Percentiles rank a stretch among this genome's conserved stretches.
Evolutionary conservation across 2,329 filamentous ascomycete genomes (phyloP).

Genomic region (Rhexocercosporidium sp.): DNA sequence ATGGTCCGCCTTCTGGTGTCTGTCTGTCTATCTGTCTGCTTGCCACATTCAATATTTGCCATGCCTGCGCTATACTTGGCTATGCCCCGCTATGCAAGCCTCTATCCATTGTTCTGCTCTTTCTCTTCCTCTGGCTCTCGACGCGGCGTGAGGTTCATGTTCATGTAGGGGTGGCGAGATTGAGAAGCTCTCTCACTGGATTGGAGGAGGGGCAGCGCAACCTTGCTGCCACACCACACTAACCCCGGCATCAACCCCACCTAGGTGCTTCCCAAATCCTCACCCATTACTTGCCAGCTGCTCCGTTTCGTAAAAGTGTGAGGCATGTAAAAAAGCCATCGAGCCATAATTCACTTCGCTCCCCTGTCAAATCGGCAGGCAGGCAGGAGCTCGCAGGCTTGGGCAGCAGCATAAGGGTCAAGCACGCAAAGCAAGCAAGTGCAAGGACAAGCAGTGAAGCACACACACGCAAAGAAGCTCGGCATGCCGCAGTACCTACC

Average conservation of each 20-base stretch:
- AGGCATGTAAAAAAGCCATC: conserved; percentile 10
- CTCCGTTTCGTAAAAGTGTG: conserved; percentile 15
- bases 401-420: background rate
- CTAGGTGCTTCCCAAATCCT: background rate
- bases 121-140: background rate
- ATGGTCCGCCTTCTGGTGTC: background rate
- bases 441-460: background rate
- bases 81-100: background rate
- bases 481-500: background rate
- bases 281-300: background rate
- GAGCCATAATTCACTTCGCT: conserved; percentile 9
- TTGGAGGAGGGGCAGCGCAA: conserved; percentile 30
- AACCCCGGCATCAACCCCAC: conserved; percentile 9
- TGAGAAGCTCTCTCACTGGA: conserved; percentile 14
- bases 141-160: conserved; percentile 4
- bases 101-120: background rate
- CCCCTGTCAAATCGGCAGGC: background rate
- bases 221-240: conserved; percentile 24
- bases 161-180: background rate
- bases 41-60: conserved; percentile 18
- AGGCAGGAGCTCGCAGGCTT: background rate
- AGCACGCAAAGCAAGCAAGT: background rate
- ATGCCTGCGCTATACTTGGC: background rate
- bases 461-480: background rate
- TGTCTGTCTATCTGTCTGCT: conserved; percentile 8